Percentiles rank a stretch among this genome's conserved stretches.
These are phyloP conservation scores for Usnea hakonensis DNA, from an alignment of 495 filamentous ascomycete genomes.

Conservation along the genomic window DNA sequence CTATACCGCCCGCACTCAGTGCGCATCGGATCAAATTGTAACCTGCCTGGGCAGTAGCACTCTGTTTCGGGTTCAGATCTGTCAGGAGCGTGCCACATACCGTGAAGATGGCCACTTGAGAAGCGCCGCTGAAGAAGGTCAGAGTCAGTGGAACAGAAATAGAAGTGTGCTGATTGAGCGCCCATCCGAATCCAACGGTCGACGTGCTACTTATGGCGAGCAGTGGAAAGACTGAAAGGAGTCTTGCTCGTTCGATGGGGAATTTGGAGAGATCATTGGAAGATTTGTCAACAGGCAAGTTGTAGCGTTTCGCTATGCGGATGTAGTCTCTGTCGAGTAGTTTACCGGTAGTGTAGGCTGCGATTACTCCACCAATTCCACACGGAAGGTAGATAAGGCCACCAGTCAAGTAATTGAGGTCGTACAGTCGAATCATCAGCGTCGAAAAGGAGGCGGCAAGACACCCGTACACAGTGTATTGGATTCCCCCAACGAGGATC, in stretches of 20 bases:
- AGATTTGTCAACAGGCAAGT: slow-evolving; percentile 3
- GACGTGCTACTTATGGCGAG: slow-evolving; percentile 30
- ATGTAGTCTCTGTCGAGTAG: slow-evolving; percentile 8
- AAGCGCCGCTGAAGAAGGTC: slow-evolving; percentile 28
- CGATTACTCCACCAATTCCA: slow-evolving; percentile 11
- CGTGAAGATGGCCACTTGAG: slow-evolving; percentile 22
- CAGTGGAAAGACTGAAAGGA: slow-evolving; percentile 34
- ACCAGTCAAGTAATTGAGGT: slow-evolving; percentile 38
- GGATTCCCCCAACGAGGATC: background rate
- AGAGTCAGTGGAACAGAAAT: slow-evolving; percentile 29
- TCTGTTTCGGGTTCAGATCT: slow-evolving; percentile 55
- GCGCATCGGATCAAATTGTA: slow-evolving; percentile 62
- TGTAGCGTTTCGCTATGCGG: slow-evolving; percentile 7
- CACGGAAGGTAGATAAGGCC: slow-evolving; percentile 28
- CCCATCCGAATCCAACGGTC: slow-evolving; percentile 42
- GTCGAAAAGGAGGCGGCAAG: background rate
- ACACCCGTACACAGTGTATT: background rate
- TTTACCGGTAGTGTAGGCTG: background rate
- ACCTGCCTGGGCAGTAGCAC: slow-evolving; percentile 57
- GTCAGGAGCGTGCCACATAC: slow-evolving; percentile 42
- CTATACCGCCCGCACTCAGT: slow-evolving; percentile 57
- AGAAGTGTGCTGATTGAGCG: slow-evolving; percentile 28
- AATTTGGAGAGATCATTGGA: slow-evolving; percentile 29
- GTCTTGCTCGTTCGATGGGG: slow-evolving; percentile 40
- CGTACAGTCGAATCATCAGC: background rate